A percentile compares a stretch with the other conserved stretches of the same genome.
Conservation (phyloP, 164 flowering plant genomes). For the Berberis thunbergii region DNA sequence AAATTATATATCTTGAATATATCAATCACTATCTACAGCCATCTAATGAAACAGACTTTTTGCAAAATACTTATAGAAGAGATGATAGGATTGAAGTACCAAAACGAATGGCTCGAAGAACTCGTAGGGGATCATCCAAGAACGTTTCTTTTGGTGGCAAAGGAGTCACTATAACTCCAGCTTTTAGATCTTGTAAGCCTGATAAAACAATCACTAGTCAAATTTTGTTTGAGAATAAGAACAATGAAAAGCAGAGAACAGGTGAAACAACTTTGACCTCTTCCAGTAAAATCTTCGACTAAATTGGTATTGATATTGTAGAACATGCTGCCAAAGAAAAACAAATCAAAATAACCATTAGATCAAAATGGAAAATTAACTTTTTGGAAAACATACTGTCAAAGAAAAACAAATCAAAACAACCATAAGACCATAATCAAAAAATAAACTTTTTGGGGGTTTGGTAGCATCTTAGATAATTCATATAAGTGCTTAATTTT, state of each 20-base stretch:
- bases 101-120: slow-evolving; percentile 96
- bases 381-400: too few relatives aligned
- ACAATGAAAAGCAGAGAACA: neutral
- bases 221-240: neutral
- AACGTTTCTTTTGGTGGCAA: slow-evolving; percentile 83
- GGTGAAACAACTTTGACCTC: slow-evolving; percentile 46
- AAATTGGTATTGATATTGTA: slow-evolving; percentile 74
- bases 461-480: too few relatives aligned
- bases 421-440: too few relatives aligned
- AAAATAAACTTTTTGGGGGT: too few relatives aligned
- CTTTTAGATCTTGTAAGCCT: slow-evolving; percentile 72
- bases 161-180: slow-evolving; percentile 85
- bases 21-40: too few relatives aligned
- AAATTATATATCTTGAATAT: too few relatives aligned
- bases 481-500: too few relatives aligned
- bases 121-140: slow-evolving; percentile 93
- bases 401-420: too few relatives aligned
- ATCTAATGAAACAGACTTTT: too few relatives aligned
- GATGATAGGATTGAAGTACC: slow-evolving; percentile 28
- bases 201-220: slow-evolving; percentile 4
- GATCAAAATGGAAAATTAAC: neutral
- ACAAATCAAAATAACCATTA: neutral
- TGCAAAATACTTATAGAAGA: neutral
- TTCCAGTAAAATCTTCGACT: slow-evolving; percentile 83
- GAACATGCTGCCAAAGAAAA: slow-evolving; percentile 58